Evolutionary conservation across 768 basidiomycete species (phyloP), one percentile per base, ranked within the genome.

Genomic region (Lactifluus piperatus): DNA sequence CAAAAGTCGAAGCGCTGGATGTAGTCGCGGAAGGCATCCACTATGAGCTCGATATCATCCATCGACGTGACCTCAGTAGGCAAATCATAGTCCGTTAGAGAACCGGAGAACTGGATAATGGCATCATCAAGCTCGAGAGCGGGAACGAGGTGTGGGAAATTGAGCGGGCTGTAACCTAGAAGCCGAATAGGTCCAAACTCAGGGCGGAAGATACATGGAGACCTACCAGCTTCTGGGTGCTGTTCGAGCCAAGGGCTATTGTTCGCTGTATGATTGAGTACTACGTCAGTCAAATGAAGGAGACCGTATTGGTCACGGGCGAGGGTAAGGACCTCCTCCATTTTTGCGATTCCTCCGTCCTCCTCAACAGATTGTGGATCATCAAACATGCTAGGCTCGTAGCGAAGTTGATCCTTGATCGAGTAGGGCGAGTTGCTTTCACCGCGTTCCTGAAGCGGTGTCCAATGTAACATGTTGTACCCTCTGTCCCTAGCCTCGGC

Each of bases 391-490:
- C 79, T 77, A n/a, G 81, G 76, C 61, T 95, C 93, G 66, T 93
- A 97, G 41, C 73, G 79, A 55, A 84, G 74, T 74, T 99, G 97
- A 69, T 94, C 83, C 55, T 82, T 82, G 67, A 98, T 93, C 18
- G 91, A 94, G 72, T 97, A 99, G 0, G 97, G 97, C 65, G 91
- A 94, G 62, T 89, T 81, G 63, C 88, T 91, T 63, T 83, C 80
- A 22, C 97, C 97, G 34, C 94, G 78, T 69, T 90, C 86, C 72
- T 99, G 95, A 6, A 99, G 75, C 0, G 97, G 97, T 0, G 95
- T 90, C 77, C 88, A 99, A 69, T 99, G 97, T 44, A 99, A 75
- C 92, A 98, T 97, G 52, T 94, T 99, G 76, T 99, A 99, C 1
- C 97, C 95, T 49, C 95, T 78, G 54, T 90, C 79, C 53, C 84